Conservation (phyloP, 768 basidiomycete genomes). For the Calocera viscosa region DNA sequence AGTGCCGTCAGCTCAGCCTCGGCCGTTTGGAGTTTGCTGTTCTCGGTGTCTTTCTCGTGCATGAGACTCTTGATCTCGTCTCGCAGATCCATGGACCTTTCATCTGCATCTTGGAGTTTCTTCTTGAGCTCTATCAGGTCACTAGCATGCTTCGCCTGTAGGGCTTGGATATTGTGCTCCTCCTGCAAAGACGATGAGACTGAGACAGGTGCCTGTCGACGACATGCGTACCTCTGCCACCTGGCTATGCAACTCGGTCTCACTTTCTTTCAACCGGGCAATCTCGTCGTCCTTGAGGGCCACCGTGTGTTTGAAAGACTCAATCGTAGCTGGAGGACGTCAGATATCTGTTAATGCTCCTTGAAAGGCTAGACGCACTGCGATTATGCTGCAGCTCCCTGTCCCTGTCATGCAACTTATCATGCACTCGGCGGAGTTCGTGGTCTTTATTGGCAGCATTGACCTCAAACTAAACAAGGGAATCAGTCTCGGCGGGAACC, state of each 20-base stretch:
- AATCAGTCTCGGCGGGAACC: neutral
- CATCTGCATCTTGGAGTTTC: neutral
- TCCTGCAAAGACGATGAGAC: neutral
- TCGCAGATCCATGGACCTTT: neutral
- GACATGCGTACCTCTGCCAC: neutral
- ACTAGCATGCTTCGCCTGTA: neutral
- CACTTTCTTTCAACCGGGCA: neutral
- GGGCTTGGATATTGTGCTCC: neutral
- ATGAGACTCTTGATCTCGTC: neutral
- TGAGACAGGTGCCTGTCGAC: neutral
- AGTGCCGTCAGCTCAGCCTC: neutral
- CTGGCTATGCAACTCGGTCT: neutral
- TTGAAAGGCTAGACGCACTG: neutral
- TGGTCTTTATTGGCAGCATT: conserved; percentile 1
- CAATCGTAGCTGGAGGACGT: neutral
- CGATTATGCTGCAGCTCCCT: neutral
- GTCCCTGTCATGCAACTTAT: neutral
- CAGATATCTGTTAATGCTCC: neutral
- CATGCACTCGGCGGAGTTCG: neutral
- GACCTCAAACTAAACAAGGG: neutral
- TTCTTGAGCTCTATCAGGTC: neutral
- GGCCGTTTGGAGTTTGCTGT: neutral
- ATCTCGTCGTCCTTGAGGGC: neutral
- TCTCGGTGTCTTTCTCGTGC: neutral
- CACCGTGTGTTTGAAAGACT: neutral